These are phyloP conservation scores for Mytilinidion resinicola DNA, from an alignment of 495 filamentous ascomycete genomes.

Conservation along the genomic window DNA sequence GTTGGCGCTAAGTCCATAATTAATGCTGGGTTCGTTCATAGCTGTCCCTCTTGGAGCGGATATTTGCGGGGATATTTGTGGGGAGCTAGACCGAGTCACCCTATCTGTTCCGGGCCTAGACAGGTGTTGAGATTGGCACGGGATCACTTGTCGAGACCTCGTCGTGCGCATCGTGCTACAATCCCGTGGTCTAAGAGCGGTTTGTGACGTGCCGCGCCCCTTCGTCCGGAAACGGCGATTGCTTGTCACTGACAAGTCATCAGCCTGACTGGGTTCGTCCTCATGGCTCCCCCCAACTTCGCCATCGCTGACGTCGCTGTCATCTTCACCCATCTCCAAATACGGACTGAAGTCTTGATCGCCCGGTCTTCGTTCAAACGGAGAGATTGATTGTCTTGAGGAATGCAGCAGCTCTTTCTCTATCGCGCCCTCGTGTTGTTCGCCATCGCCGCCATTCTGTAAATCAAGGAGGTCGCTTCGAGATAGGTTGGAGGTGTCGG, in stretches of 20 bases:
- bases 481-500: not conserved
- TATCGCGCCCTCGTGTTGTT: not conserved
- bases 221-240: too few relatives aligned
- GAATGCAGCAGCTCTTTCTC: not conserved
- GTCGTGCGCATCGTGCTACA: slow-evolving; percentile 2
- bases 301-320: not conserved
- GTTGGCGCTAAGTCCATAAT: too few relatives aligned
- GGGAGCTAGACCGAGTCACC: too few relatives aligned
- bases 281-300: slow-evolving; percentile 8
- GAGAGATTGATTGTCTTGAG: slow-evolving; percentile 7
- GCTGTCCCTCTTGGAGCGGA: not conserved
- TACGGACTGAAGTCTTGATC: not conserved
- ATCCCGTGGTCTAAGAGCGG: not conserved
- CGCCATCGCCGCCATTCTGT: not conserved
- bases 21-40: not conserved
- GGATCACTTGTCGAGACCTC: not conserved
- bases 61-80: not conserved
- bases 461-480: too few relatives aligned
- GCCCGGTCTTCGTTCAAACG: not conserved
- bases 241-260: not conserved
- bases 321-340: not conserved
- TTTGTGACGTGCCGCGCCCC: too few relatives aligned
- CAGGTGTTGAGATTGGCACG: not conserved
- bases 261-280: slow-evolving; percentile 6
- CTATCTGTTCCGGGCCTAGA: not conserved